Conservation (phyloP, 2,329 filamentous ascomycete species). For the Coniochaeta sp. region DNA sequence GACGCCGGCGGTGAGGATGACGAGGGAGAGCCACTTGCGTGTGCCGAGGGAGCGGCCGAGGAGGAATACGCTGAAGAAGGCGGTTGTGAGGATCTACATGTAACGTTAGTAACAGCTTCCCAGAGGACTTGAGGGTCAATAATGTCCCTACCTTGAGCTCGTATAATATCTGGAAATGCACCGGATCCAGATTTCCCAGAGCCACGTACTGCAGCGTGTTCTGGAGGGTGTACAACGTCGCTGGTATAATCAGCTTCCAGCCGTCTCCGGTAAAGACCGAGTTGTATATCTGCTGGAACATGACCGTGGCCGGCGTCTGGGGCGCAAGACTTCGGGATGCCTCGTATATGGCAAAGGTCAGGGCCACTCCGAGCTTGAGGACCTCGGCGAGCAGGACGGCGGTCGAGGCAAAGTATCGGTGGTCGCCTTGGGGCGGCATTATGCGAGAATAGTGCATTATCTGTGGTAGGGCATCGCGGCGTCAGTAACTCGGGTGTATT, state of each 20-base stretch:
- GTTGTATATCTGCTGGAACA: constrained; percentile 73
- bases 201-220: constrained; percentile 93
- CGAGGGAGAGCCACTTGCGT: constrained; percentile 72
- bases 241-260: constrained; percentile 91
- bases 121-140: not conserved
- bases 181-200: constrained; percentile 82
- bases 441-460: constrained; percentile 92
- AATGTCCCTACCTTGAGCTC: constrained; percentile 66
- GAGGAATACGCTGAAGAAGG: constrained; percentile 76
- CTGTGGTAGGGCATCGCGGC: constrained; percentile 35
- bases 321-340: constrained; percentile 71
- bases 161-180: constrained; percentile 88
- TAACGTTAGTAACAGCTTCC: not conserved
- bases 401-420: constrained; percentile 88
- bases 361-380: constrained; percentile 78
- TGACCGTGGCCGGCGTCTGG: constrained; percentile 69
- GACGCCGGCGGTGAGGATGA: constrained; percentile 75
- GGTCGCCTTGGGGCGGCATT: constrained; percentile 78
- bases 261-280: constrained; percentile 84
- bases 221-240: constrained; percentile 80
- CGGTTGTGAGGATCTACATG: constrained; percentile 70
- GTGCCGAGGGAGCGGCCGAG: constrained; percentile 63
- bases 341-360: constrained; percentile 84
- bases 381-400: constrained; percentile 92
- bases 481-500: constrained; percentile 5